Conservation (phyloP, 139 green algal species). For the Volvox africanus region DNA sequence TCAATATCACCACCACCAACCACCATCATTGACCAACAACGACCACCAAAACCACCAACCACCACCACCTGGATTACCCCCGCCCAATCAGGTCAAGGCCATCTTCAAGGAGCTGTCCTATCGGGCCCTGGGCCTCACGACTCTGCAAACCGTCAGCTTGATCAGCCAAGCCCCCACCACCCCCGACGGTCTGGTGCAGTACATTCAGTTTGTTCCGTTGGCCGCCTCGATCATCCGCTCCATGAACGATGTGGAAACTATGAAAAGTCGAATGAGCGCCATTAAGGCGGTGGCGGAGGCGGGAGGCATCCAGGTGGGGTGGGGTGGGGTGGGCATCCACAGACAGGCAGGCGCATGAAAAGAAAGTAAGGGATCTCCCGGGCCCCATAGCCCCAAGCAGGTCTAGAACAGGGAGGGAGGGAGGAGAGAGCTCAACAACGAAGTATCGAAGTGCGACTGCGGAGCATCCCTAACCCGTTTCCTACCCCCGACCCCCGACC, state of each 20-base stretch:
- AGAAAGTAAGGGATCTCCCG: too few relatives aligned
- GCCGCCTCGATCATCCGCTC: conserved; percentile 58
- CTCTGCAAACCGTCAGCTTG: conserved; percentile 56
- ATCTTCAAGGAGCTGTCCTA: conserved; percentile 61
- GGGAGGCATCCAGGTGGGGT: conserved; percentile 46
- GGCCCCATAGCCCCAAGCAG: too few relatives aligned
- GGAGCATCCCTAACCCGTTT: not conserved
- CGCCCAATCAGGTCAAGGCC: conserved; percentile 46
- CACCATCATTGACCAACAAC: too few relatives aligned
- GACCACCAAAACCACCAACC: too few relatives aligned
- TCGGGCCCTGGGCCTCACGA: conserved; percentile 54
- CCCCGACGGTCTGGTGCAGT: conserved; percentile 57
- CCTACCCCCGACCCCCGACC: not conserved
- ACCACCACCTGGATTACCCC: not conserved
- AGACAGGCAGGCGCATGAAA: too few relatives aligned
- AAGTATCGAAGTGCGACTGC: too few relatives aligned
- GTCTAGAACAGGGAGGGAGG: too few relatives aligned
- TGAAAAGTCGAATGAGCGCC: conserved; percentile 59
- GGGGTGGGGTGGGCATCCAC: not conserved
- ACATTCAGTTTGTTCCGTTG: conserved; percentile 61
- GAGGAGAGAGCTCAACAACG: too few relatives aligned
- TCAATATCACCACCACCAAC: too few relatives aligned
- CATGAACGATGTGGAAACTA: conserved; percentile 58
- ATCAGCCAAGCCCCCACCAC: conserved; percentile 58
- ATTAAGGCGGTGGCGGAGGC: conserved; percentile 52